Percentiles rank a stretch among this genome's conserved stretches.
Conservation (phyloP, 2,329 filamentous ascomycete genomes). For the Cercospora zeina region DNA sequence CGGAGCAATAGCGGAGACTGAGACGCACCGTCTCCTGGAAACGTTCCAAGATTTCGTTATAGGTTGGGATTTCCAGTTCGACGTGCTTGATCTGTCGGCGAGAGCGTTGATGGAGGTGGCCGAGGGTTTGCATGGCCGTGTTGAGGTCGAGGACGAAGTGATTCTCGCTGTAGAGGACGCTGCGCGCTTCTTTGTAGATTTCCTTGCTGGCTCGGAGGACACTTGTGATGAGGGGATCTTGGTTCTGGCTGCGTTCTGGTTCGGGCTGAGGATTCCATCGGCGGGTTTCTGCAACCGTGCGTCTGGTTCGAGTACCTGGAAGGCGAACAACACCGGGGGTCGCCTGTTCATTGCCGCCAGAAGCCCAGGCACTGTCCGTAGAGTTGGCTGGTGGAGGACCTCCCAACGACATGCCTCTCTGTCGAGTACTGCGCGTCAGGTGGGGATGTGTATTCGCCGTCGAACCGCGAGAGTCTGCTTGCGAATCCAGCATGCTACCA, state of each 20-base stretch:
- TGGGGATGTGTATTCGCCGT: background rate
- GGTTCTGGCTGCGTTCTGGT: constrained; percentile 31
- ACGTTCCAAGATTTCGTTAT: constrained; percentile 50
- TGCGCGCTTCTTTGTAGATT: constrained; percentile 46
- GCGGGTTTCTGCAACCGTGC: background rate
- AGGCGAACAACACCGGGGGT: background rate
- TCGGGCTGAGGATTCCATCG: constrained; percentile 13
- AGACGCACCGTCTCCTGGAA: constrained; percentile 51
- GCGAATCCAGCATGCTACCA: background rate
- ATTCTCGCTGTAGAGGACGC: constrained; percentile 46
- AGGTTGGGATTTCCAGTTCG: constrained; percentile 47
- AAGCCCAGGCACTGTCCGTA: background rate
- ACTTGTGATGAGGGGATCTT: constrained; percentile 43
- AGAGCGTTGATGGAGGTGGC: constrained; percentile 46
- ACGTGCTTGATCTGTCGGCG: constrained; percentile 48
- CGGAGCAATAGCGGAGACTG: constrained; percentile 49
- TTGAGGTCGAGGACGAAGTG: constrained; percentile 44
- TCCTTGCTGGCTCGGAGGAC: constrained; percentile 45
- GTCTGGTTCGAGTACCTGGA: background rate
- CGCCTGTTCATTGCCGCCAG: background rate
- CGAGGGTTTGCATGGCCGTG: constrained; percentile 44
- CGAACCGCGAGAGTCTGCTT: background rate
- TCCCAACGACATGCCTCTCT: background rate
- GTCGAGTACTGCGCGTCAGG: constrained; percentile 1
- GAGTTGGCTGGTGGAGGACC: background rate